Evolutionary conservation across 2,329 filamentous ascomycete genomes (phyloP), one percentile per base, ranked within the genome.

Genomic region (Pseudocercospora eumusae): DNA sequence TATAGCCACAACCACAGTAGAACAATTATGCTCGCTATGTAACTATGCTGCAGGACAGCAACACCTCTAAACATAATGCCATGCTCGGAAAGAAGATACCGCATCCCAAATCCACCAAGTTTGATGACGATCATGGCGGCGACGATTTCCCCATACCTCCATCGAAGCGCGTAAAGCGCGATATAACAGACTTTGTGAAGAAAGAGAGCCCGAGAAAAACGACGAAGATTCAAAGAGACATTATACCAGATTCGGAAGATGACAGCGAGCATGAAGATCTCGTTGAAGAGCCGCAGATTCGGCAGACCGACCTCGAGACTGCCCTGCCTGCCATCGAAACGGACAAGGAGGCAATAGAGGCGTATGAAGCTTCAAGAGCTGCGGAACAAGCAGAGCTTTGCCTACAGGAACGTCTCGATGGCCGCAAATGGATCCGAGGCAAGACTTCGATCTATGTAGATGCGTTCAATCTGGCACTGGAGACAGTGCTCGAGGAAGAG

Each of bases 361-460:
- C 91, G 66, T 96, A 96, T 71, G 90, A 96, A 75, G 80, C 82
- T 1, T 87, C 87, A 66, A 84, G 84, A 67, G 83, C 84, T 27
- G 86, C 84, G 20, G 83, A 81, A 57, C 75, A 76, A 3, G 73
- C 78, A 9, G 73, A 80, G 8, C 71, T 33, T 71, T 75, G 64
- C 58, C 70, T 66, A 4, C 81, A 83, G 64, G 78, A 80, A 40
- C 80, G 84, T 7, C 72, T 89, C 13, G 82, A 82, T 61, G 78
- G 86, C 56, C 80, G 80, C 56, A 83, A 79, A 63, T 96, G 91
- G 91, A 77, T 87, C 4, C 86, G 83, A 70, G 91, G 92, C 0
- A 88, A 86, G 74, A 96, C 88, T 71, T 98, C 93, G 1, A 91
- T 99, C 59, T 99, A 99, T 71, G 92, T 97, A 18, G 95, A 99